phyloP scores from a whole-genome alignment of 768 basidiomycete species.

The Suillus subaureus region DNA sequence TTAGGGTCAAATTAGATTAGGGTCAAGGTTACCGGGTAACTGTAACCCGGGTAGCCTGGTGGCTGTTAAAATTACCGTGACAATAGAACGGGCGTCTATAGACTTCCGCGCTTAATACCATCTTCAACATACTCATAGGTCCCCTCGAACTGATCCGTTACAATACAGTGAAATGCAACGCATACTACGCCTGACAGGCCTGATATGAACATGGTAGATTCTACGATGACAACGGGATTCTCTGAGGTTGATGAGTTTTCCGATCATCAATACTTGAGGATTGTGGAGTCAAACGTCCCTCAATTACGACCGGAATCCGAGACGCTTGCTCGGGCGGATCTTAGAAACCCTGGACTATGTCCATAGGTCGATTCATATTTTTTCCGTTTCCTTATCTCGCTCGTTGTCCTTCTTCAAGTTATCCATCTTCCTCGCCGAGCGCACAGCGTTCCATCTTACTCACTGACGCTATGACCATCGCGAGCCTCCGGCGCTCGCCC shows the following conservation, averaged over 20 bases:
- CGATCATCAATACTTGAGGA: neutral
- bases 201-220: neutral
- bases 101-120: neutral
- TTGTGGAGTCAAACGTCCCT: neutral
- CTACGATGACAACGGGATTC: neutral
- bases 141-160: neutral
- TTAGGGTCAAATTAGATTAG: no score
- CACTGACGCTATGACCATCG: conserved; percentile 4
- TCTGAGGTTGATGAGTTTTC: neutral
- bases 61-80: neutral
- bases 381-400: neutral
- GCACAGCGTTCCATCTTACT: neutral
- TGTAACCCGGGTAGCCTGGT: neutral
- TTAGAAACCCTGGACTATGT: neutral
- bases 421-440: neutral
- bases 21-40: neutral
- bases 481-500: conserved; percentile 10
- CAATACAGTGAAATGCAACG: neutral
- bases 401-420: no score
- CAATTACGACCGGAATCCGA: neutral
- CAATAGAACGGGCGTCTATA: neutral
- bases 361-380: neutral
- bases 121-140: neutral
- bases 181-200: neutral
- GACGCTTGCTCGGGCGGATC: conserved; percentile 2